Percentiles rank a stretch among this genome's conserved stretches.
Conservation (phyloP, 2,329 filamentous ascomycete genomes). For the Remersonia thermophila region DNA sequence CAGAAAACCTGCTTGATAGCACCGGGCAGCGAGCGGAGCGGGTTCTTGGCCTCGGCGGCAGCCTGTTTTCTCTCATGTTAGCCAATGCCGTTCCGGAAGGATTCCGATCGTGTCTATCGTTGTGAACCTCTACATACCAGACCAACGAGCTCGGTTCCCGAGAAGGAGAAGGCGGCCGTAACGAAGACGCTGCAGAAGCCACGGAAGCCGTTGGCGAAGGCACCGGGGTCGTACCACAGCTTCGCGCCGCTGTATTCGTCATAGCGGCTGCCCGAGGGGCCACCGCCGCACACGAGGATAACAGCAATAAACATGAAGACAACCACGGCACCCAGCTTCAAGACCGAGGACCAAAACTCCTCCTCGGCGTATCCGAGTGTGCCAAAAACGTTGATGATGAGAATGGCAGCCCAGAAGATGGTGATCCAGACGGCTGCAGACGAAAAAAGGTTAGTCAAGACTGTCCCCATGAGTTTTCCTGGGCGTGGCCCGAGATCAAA, state of each 20-base stretch:
- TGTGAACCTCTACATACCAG: constrained; percentile 29
- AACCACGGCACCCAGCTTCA: constrained; percentile 45
- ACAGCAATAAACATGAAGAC: constrained; percentile 52
- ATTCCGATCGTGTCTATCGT: no score
- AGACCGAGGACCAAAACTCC: constrained; percentile 41
- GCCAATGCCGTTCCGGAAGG: no score
- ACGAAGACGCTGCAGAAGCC: constrained; percentile 59
- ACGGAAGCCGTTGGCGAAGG: constrained; percentile 57
- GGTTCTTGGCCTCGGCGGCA: constrained; percentile 55
- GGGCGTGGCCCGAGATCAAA: no score
- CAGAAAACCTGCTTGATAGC: constrained; percentile 64
- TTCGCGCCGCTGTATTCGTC: constrained; percentile 31
- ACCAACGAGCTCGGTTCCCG: constrained; percentile 57
- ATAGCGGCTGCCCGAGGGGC: constrained; percentile 32
- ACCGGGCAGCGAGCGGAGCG: constrained; percentile 58
- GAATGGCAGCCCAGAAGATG: constrained; percentile 37
- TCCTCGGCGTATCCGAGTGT: constrained; percentile 42
- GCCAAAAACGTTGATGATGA: constrained; percentile 42
- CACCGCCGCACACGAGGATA: constrained; percentile 45
- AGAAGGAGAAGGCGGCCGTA: constrained; percentile 56
- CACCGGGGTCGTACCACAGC: constrained; percentile 31
- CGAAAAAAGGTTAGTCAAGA: background rate
- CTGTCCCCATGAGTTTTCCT: background rate
- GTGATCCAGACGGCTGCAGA: constrained; percentile 35
- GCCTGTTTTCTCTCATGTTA: no score